Conservation (phyloP, 2,329 filamentous ascomycete species). For the Mycogone perniciosa region DNA sequence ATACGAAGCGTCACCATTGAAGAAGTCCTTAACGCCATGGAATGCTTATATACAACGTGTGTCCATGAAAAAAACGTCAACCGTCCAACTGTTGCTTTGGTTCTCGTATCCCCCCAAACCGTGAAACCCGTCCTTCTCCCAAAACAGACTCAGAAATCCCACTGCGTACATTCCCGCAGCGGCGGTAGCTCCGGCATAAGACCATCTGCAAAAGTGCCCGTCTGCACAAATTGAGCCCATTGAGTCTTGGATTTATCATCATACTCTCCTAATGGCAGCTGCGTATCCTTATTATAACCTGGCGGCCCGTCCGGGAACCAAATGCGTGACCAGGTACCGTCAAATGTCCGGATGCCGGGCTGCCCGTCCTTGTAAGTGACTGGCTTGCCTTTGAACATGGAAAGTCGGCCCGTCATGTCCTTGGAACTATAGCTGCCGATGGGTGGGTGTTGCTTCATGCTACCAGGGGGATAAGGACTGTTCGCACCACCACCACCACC, state of each 20-base stretch:
- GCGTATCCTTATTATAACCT: constrained; percentile 55
- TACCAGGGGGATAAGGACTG: constrained; percentile 40
- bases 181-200: constrained; percentile 74
- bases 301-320: constrained; percentile 70
- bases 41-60: constrained; percentile 13
- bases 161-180: constrained; percentile 65
- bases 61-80: constrained; percentile 5
- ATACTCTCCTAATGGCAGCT: constrained; percentile 51
- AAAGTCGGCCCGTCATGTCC: constrained; percentile 39
- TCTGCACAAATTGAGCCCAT: constrained; percentile 59
- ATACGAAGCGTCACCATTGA: neutral
- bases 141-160: constrained; percentile 54
- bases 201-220: constrained; percentile 62
- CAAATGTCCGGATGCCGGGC: constrained; percentile 44
- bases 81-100: constrained; percentile 2
- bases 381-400: constrained; percentile 56
- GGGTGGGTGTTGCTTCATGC: constrained; percentile 39
- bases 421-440: constrained; percentile 38
- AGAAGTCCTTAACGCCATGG: constrained; percentile 14
- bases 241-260: constrained; percentile 53
- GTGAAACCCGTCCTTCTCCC: neutral
- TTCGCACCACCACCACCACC: constrained; percentile 4
- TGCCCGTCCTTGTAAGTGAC: constrained; percentile 50
- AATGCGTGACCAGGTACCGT: constrained; percentile 56
- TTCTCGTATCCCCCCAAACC: neutral